phyloP scores from a whole-genome alignment of 306 rosid genomes.

The Prunus persica region Prunus_persica_NCBIv2 NC_034013.1:14891001-14891500 shows the following conservation, averaged over 20 bases:
- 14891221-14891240: constrained; percentile 64
- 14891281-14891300: constrained; percentile 48
- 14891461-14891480: constrained; percentile 37
- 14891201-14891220: constrained; percentile 49
- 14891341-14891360: constrained; percentile 59
- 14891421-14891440: constrained; percentile 81
- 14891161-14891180: constrained; percentile 54
- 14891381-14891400: constrained; percentile 54
- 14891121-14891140: constrained; percentile 45
- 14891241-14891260: constrained; percentile 69
- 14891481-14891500: constrained; percentile 56
- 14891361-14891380: constrained; percentile 53
- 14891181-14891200: constrained; percentile 63
- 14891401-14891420: constrained; percentile 77
- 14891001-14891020: constrained; percentile 77
- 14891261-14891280: constrained; percentile 51
- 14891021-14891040: constrained; percentile 56
- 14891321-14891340: constrained; percentile 76
- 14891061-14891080: constrained; percentile 66
- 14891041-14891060: constrained; percentile 53
- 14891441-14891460: constrained; percentile 67
- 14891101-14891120: constrained; percentile 64
- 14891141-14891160: constrained; percentile 63
- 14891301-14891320: constrained; percentile 42
- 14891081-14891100: constrained; percentile 70